These are phyloP conservation scores for Phyllosticta ampelicida DNA, from an alignment of 2,329 filamentous ascomycete genomes.

Conservation along the genomic window DNA sequence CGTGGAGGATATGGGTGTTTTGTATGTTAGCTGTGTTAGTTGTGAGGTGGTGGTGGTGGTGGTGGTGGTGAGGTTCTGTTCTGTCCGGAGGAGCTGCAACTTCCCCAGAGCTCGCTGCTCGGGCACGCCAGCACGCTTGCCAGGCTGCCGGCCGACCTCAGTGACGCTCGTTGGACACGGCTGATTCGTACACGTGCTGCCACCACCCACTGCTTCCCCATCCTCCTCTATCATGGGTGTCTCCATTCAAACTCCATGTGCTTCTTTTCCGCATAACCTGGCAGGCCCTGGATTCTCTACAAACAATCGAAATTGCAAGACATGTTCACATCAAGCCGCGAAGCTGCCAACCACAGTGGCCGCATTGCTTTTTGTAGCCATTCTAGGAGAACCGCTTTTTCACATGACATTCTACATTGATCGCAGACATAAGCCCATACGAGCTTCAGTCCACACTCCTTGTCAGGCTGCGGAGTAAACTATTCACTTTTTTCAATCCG, in stretches of 20 bases:
- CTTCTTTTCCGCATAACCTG: not conserved
- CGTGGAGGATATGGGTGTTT: not conserved
- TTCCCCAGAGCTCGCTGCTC: not conserved
- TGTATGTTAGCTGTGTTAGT: not conserved
- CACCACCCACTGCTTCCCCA: too few species aligned
- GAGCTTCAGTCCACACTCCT: not conserved
- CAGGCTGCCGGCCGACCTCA: slow-evolving; percentile 4
- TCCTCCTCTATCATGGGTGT: too few species aligned
- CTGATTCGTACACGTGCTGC: not conserved
- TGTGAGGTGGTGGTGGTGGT: slow-evolving; percentile 1
- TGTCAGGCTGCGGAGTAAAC: not conserved
- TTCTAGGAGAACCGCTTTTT: too few species aligned
- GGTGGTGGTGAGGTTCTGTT: slow-evolving; percentile 5
- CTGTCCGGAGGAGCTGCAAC: slow-evolving; percentile 6
- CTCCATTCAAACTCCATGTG: not conserved
- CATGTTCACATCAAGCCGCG: too few species aligned
- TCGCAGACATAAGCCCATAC: not conserved
- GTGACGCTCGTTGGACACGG: slow-evolving; percentile 5
- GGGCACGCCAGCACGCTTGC: not conserved
- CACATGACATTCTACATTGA: not conserved
- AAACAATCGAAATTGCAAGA: not conserved
- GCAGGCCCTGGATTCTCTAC: not conserved
- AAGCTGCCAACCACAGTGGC: too few species aligned
- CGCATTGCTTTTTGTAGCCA: too few species aligned
- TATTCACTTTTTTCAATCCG: not conserved